phyloP scores from a whole-genome alignment of 331 rosid genomes.

The Erythrophleum ivorense region DNA sequence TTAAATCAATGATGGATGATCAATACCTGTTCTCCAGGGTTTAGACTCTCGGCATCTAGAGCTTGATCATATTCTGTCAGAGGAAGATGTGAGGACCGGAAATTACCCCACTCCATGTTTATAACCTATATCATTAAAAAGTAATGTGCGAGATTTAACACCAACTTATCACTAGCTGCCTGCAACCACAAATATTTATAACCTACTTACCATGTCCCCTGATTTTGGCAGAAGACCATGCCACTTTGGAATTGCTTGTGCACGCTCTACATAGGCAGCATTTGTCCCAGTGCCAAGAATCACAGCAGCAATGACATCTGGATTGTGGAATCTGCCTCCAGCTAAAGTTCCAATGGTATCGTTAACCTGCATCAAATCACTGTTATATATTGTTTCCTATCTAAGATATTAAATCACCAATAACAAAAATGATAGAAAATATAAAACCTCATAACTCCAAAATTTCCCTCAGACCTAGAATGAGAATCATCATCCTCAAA shows the following conservation, averaged over 20 bases:
- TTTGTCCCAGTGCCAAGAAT: slow-evolving; percentile 99
- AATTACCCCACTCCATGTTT: slow-evolving; percentile 99
- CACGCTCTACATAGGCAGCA: slow-evolving; percentile 92
- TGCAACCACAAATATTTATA: slow-evolving; percentile 16
- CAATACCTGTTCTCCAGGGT: slow-evolving; percentile 96
- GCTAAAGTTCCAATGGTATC: slow-evolving; percentile 98
- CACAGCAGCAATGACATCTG: slow-evolving; percentile 83
- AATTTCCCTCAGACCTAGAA: slow-evolving; percentile 21
- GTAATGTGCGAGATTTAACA: slow-evolving; percentile 12
- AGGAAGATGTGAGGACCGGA: slow-evolving; percentile 88
- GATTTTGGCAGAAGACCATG: slow-evolving; percentile 87
- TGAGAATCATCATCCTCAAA: slow-evolving; percentile 30
- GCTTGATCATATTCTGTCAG: slow-evolving; percentile 82
- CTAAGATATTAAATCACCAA: slow-evolving; percentile 13
- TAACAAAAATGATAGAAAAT: slow-evolving; percentile 11
- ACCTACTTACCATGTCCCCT: slow-evolving; percentile 82
- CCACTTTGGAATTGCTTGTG: slow-evolving; percentile 94
- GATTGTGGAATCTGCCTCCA: slow-evolving; percentile 78
- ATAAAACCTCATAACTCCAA: slow-evolving; percentile 31
- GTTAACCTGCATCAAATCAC: slow-evolving; percentile 68
- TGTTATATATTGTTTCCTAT: slow-evolving; percentile 16
- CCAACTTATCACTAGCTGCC: slow-evolving; percentile 3
- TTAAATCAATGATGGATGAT: slow-evolving; percentile 30
- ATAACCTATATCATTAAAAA: slow-evolving; percentile 66
- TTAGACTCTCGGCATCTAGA: slow-evolving; percentile 80